These are phyloP conservation scores for Podila epigama DNA, from an alignment of 192 early-diverging fungal species.

Conservation along the genomic window DNA sequence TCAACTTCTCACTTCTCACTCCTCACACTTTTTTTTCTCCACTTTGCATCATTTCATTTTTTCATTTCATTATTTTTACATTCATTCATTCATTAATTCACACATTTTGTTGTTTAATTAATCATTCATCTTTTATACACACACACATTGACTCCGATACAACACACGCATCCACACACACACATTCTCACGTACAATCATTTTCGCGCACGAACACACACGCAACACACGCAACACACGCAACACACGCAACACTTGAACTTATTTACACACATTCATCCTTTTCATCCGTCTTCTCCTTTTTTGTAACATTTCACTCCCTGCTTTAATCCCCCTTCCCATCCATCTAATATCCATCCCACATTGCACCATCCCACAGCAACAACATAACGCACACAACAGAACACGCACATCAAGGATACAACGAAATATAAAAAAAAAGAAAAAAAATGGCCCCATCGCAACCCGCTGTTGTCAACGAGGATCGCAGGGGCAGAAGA, in stretches of 20 bases:
- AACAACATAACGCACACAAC: neutral
- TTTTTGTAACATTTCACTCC: no score
- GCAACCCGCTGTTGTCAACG: slow-evolving; percentile 10
- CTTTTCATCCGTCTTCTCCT: no score
- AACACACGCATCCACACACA: neutral
- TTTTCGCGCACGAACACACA: neutral
- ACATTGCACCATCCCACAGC: no score
- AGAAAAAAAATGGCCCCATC: slow-evolving; percentile 12
- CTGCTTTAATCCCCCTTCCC: no score
- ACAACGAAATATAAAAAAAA: neutral
- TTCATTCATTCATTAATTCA: neutral
- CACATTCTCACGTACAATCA: neutral
- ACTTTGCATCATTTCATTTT: neutral
- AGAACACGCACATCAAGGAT: neutral
- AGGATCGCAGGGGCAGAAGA: slow-evolving; percentile 13
- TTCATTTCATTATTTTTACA: neutral
- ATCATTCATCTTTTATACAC: neutral
- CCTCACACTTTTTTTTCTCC: neutral
- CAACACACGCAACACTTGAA: no score
- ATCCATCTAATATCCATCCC: no score
- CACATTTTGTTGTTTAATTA: neutral
- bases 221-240: neutral
- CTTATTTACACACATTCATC: no score
- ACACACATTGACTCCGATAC: neutral
- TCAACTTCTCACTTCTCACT: neutral